These are phyloP conservation scores for Quercus tomentella DNA, from an alignment of 331 rosid genomes.

Conservation along the genomic window DNA sequence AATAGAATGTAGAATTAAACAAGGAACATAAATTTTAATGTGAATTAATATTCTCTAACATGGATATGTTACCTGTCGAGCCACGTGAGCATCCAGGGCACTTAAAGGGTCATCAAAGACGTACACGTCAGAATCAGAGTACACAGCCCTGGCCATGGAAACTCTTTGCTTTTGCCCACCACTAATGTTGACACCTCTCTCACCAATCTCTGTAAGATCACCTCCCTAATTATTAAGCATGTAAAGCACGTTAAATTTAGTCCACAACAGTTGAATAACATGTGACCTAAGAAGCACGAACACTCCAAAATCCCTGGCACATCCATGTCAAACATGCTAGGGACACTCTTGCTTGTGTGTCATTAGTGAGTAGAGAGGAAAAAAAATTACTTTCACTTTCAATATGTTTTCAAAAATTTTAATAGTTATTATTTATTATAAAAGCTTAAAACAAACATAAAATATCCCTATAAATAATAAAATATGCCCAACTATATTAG, in stretches of 20 bases:
- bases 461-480: too few species aligned
- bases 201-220: slow-evolving; percentile 92
- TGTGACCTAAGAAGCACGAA: too few species aligned
- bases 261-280: neutral
- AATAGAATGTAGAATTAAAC: neutral
- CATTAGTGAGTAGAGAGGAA: too few species aligned
- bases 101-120: slow-evolving; percentile 93
- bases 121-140: slow-evolving; percentile 74
- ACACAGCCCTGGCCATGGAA: slow-evolving; percentile 87
- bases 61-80: slow-evolving; percentile 56
- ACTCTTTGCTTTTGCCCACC: slow-evolving; percentile 98
- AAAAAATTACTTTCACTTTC: too few species aligned
- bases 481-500: too few species aligned
- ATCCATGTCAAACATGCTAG: too few species aligned
- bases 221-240: slow-evolving; percentile 44
- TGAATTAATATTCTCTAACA: neutral
- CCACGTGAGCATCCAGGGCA: slow-evolving; percentile 86
- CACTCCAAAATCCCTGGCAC: too few species aligned
- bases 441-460: too few species aligned
- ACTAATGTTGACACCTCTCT: slow-evolving; percentile 92
- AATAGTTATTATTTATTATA: too few species aligned
- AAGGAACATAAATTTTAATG: neutral
- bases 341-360: too few species aligned
- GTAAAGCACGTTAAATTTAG: slow-evolving; percentile 1
- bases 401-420: too few species aligned